A percentile compares a stretch with the other conserved stretches of the same genome.
Conservation (phyloP, 768 basidiomycete species). For the Russula ochroleuca region DNA sequence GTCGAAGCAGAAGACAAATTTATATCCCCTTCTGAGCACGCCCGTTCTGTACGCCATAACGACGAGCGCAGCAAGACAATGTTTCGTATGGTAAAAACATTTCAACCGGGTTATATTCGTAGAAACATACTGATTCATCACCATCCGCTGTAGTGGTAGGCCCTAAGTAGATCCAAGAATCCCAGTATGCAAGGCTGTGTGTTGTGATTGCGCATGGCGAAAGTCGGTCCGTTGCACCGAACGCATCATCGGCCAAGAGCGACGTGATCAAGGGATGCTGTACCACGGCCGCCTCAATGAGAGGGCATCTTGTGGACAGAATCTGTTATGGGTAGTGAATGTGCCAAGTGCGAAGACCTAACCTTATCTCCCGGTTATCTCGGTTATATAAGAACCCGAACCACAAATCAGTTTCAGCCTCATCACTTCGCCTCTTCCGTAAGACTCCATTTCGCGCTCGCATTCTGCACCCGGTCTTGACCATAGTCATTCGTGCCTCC, state of each 20-base stretch:
- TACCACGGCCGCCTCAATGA: too few species aligned
- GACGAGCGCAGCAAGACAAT: neutral
- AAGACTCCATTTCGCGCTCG: neutral
- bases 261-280: too few species aligned
- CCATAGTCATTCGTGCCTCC: neutral
- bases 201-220: neutral
- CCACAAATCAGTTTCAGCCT: constrained; percentile 1
- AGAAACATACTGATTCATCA: neutral
- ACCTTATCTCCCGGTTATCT: neutral
- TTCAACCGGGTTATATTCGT: neutral
- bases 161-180: too few species aligned
- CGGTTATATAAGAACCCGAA: neutral
- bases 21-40: neutral
- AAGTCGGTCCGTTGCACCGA: neutral
- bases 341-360: neutral
- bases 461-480: neutral
- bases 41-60: neutral
- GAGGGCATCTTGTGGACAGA: too few species aligned
- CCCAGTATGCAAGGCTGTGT: too few species aligned
- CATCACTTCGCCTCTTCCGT: neutral
- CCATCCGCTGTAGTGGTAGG: neutral
- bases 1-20: neutral
- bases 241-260: neutral
- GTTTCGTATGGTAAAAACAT: neutral
- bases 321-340: too few species aligned